Base-by-base conservation (phyloP, 768 basidiomycete genomes). In the Termitomyces sp. region DNA sequence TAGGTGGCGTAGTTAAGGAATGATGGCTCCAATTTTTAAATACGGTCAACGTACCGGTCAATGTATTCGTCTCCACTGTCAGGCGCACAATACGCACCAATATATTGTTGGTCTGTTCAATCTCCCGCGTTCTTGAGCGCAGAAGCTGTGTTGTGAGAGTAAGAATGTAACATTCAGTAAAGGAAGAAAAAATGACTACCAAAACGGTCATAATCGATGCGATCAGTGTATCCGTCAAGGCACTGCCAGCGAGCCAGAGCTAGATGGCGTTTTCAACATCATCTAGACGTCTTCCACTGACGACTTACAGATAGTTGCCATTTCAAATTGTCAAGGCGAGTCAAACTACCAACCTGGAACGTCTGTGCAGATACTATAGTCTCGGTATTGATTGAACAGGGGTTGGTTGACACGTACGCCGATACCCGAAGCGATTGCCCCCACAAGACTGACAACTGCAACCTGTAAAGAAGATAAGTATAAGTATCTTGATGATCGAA, bases 1-100 rank as follows among this genome's bases (percentile, higher is more conserved):
- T 62, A 45, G 2, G 20, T 24, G 24, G 12, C 2, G 3, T 20
- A 15, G 47, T 44, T 13, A 44, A 22, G 16, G 27, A n/a, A 6
- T 22, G 53, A 18, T 9, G 30, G 11, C 7, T 37, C 13, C 36
- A 4, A 12, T 49, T 12, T 34, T 16, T 11, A 15, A 3, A 20
- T 6, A 20, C 37, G 34, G 15, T 20, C 15, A 24, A 16, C n/a
- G 6, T 53, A 62, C 61, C 61, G 5, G 61, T 62, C 27, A 46
- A 41, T 11, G 58, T 41, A 34, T 62, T 62, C 12, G 61, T 62
- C 52, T 62, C 61, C 18, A 62, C 61, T 34, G 61, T 62, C 54
- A 62, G 18, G 24, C 61, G 58, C 12, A 62, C 61, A 8, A 62
- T 59, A 4, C 55, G 58, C 20, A 57, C 51, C 39, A 62, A 34